Evolutionary conservation across 2,329 filamentous ascomycete genomes (phyloP).

Genomic region (Penicillium sp.): DNA sequence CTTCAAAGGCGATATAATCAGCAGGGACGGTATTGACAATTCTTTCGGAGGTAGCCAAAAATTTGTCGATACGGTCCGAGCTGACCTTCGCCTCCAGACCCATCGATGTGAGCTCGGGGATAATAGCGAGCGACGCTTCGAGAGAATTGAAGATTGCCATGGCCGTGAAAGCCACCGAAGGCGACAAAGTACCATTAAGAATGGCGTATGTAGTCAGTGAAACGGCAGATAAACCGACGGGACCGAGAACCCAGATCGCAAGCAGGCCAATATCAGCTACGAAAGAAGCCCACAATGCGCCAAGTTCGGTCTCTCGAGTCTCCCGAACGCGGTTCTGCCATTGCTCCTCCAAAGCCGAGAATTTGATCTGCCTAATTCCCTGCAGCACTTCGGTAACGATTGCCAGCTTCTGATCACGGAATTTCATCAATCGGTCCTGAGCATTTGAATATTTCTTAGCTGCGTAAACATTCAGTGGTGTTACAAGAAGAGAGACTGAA

Average conservation of each 20-base stretch:
- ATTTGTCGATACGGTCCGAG: constrained; percentile 68
- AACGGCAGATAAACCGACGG: constrained; percentile 70
- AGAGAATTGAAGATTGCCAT: constrained; percentile 71
- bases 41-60: constrained; percentile 68
- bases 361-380: constrained; percentile 82
- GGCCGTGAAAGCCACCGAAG: constrained; percentile 76
- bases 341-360: constrained; percentile 70
- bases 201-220: constrained; percentile 68
- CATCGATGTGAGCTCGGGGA: constrained; percentile 72
- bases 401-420: constrained; percentile 71
- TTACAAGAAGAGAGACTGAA: constrained; percentile 61
- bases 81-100: constrained; percentile 73
- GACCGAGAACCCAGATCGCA: constrained; percentile 70
- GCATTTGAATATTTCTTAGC: constrained; percentile 64
- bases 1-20: constrained; percentile 62
- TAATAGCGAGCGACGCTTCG: constrained; percentile 66
- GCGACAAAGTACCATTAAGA: constrained; percentile 61
- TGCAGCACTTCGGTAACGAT: constrained; percentile 74
- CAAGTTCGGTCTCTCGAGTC: constrained; percentile 66
- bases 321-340: constrained; percentile 71
- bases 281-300: constrained; percentile 66
- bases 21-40: constrained; percentile 60
- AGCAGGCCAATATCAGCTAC: constrained; percentile 62
- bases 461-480: constrained; percentile 67
- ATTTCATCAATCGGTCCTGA: constrained; percentile 71